Conservation (phyloP, 73 alveolate species). For the Tetrahymena borealis region DNA sequence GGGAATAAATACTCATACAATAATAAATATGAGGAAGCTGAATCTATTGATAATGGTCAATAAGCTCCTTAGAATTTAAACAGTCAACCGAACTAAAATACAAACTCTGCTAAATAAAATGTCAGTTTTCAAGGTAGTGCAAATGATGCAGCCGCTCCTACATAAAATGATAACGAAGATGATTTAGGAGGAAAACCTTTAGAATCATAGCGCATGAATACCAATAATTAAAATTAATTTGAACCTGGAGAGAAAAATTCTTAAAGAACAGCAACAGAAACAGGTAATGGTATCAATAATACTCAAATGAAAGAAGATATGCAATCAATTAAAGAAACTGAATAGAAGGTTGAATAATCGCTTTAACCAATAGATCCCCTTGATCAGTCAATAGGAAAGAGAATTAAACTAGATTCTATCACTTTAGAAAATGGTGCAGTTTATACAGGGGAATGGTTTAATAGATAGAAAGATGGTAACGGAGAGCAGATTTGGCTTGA, state of each 20-base stretch:
- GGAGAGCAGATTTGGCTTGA: conserved; percentile 61
- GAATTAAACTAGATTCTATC: conserved; percentile 46
- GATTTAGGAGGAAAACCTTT: not conserved
- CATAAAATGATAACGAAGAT: not conserved
- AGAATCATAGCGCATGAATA: not conserved
- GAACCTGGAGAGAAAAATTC: not conserved
- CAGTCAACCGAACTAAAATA: not conserved
- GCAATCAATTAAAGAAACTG: not conserved
- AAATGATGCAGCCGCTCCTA: not conserved
- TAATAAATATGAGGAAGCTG: not conserved
- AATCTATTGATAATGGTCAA: not conserved
- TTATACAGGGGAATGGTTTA: conserved; percentile 50
- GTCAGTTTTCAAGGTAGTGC: not conserved
- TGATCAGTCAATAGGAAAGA: not conserved
- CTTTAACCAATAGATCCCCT: not conserved
- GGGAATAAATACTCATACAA: not conserved
- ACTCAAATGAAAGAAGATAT: not conserved
- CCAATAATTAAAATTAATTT: not conserved
- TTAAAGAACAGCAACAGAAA: not conserved
- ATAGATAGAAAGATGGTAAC: conserved; percentile 53
- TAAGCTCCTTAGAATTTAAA: not conserved
- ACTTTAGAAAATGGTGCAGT: conserved; percentile 44
- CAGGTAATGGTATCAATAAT: not conserved
- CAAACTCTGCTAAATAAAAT: not conserved
- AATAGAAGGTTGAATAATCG: not conserved